These are phyloP conservation scores for Eucalyptus tenuipes DNA, from an alignment of 345 rosid genomes.

Conservation along the genomic window DNA sequence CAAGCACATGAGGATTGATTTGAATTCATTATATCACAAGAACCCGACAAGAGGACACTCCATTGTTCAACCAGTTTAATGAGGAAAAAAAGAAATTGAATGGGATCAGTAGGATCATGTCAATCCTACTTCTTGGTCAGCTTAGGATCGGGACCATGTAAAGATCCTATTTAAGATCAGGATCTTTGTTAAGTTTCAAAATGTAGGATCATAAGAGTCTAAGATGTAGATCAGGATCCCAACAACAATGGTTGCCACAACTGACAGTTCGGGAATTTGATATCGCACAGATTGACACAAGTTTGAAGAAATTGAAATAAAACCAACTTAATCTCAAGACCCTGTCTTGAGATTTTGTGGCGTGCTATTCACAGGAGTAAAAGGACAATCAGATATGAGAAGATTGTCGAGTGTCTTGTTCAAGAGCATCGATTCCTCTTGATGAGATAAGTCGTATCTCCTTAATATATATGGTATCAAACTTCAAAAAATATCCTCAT, in stretches of 20 bases:
- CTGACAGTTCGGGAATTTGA: neutral
- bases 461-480: neutral
- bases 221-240: neutral
- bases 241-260: neutral
- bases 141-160: neutral
- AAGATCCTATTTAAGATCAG: neutral
- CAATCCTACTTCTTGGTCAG: neutral
- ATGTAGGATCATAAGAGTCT: neutral
- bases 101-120: neutral
- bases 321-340: neutral
- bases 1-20: neutral
- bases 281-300: neutral
- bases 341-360: neutral
- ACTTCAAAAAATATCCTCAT: neutral
- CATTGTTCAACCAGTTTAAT: neutral
- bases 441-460: neutral
- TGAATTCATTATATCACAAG: neutral
- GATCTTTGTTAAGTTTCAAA: neutral
- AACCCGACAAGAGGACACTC: neutral
- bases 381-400: neutral
- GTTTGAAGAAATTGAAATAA: neutral
- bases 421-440: neutral
- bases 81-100: neutral
- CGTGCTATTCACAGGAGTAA: neutral
- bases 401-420: neutral